Evolutionary conservation across 2,329 filamentous ascomycete genomes (phyloP), one percentile per base, ranked within the genome.

Genomic region (Claviceps citrina): DNA sequence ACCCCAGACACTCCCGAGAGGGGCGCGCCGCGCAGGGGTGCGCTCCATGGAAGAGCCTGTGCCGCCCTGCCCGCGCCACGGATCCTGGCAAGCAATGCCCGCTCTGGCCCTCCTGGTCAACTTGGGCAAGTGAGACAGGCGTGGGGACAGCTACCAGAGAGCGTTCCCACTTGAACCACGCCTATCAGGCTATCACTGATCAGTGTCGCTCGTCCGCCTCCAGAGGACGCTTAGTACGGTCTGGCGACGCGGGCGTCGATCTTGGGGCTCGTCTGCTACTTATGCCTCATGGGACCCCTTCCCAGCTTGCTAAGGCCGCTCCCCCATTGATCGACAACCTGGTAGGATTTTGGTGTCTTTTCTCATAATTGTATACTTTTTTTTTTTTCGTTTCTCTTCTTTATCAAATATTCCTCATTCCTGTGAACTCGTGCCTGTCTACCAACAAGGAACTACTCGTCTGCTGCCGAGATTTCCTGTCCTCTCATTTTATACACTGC

Each of bases 91-190:
- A 34, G 22, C 43, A 31, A 22, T 40, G 40, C 40, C 43, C 46
- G 46, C 44, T 46, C 40, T 44, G 44, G 42, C 43, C 38, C 44
- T 46, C 50, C 46, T 47, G 47, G 65, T 64, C 64, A 60, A 55
- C 58, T 62, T 62, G 5, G 30, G 34, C 57, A 63, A 66, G 65
- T 70, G 66, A 71, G 67, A 70, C 66, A 67, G 54, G 60, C 62
- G 61, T 61, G 60, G 46, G 43, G 45, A 44, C 46, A 41, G 41
- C 41, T 36, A 36, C 31, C 36, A 31, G 8, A 41, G 37, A 40
- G 25, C 8, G 46, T 46, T 43, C 39, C 45, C 45, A 49, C 47
- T 46, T 42, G 44, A 36, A 39, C 43, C 41, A 43, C 41, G 42
- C 42, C 45, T 37, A 39, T 46, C 39, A 42, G 36, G n/a, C n/a